Evolutionary conservation across 192 early-diverging fungal species (phyloP).

Genomic region (Haplosporangium gracile): DNA sequence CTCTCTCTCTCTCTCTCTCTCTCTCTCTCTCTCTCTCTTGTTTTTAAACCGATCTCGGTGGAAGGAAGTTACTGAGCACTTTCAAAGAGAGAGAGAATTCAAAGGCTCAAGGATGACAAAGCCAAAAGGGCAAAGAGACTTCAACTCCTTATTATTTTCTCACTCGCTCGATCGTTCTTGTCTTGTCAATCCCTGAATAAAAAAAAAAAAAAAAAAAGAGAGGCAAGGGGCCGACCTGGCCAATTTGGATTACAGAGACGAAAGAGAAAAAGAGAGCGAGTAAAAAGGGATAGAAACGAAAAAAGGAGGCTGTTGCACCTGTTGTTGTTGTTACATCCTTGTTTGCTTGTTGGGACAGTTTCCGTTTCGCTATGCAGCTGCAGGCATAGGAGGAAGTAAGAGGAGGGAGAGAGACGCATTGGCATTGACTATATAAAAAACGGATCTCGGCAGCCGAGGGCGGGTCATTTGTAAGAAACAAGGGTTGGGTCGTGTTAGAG

Average conservation of each 20-base stretch:
- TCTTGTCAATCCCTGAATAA: neutral
- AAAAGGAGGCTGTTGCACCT: neutral
- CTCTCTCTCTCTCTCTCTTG: neutral
- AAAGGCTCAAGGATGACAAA: conserved; percentile 7
- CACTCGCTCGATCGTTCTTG: neutral
- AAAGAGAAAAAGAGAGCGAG: neutral
- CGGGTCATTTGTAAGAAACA: neutral
- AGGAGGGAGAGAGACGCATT: neutral
- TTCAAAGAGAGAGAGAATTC: neutral
- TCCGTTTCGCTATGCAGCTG: conserved; percentile 10
- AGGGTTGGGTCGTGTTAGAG: neutral
- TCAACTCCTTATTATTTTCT: neutral
- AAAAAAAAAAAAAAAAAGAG: neutral
- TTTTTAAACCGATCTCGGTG: neutral
- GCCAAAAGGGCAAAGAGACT: neutral
- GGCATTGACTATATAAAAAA: neutral
- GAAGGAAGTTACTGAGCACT: neutral
- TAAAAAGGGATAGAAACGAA: neutral
- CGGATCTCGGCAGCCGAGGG: neutral
- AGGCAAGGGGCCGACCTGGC: neutral
- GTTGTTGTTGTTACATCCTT: neutral
- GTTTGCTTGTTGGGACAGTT: neutral
- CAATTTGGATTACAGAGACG: neutral
- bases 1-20: neutral
- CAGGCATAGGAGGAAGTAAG: neutral